phyloP scores from a whole-genome alignment of 2,329 filamentous ascomycete species.

The Volutella citrinella region DNA sequence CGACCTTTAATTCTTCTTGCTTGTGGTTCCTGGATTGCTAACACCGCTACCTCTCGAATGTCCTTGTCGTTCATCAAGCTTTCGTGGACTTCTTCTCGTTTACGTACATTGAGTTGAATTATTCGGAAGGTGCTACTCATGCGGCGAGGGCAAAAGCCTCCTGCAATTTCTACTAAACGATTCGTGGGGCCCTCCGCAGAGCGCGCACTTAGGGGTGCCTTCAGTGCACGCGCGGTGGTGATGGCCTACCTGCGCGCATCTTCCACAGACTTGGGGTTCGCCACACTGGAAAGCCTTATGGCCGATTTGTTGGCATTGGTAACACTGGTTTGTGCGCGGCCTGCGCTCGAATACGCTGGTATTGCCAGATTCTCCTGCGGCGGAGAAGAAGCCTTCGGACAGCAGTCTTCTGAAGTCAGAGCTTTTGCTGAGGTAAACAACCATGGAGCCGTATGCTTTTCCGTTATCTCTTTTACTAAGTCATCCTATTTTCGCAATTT shows the following conservation, averaged over 20 bases:
- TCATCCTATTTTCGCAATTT: conserved; percentile 21
- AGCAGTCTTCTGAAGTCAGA: no score
- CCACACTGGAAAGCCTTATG: conserved; percentile 12
- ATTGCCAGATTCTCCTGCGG: conserved; percentile 6
- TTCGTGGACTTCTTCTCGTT: conserved; percentile 12
- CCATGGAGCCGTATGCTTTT: conserved; percentile 23
- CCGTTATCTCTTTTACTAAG: conserved; percentile 18
- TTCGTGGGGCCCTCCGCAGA: conserved; percentile 15
- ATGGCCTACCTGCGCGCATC: conserved; percentile 16
- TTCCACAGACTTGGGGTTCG: conserved; percentile 17
- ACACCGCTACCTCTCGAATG: conserved; percentile 9
- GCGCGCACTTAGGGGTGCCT: conserved; percentile 14
- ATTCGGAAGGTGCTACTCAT: conserved; percentile 19
- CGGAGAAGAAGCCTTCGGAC: conserved; percentile 5
- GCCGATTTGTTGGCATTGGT: conserved; percentile 4
- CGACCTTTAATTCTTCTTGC: conserved; percentile 10
- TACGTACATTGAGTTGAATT: conserved; percentile 15
- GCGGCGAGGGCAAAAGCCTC: conserved; percentile 13
- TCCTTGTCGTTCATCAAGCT: conserved; percentile 18
- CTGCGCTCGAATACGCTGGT: conserved; percentile 6
- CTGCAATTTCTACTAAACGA: conserved; percentile 17
- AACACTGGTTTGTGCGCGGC: conserved; percentile 1
- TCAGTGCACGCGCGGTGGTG: conserved; percentile 15
- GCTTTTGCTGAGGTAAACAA: no score
- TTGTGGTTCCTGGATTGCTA: conserved; percentile 15